Base-by-base conservation (phyloP, 805 yeast species). In the Cyberlindnera euphorbiiphila region DNA sequence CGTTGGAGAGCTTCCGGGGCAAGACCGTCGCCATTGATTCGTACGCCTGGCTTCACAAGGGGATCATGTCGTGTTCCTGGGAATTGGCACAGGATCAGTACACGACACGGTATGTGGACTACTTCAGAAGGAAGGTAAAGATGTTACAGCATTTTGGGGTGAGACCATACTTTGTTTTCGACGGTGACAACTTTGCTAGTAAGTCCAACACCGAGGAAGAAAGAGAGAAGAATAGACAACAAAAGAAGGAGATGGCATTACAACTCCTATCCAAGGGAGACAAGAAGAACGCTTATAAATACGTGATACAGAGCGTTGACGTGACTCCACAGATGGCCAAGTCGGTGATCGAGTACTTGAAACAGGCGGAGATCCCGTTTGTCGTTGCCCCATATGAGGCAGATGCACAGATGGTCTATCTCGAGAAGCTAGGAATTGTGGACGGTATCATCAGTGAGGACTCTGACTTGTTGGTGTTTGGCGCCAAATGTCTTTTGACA, bases 361-460 rank as follows among this genome's bases (percentile, higher is more conserved):
- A 78, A 47, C 47, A 57, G 11, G 66, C 71, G 31, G 60, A 62
- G 1, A 76, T 93, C 33, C 72, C 69, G 42, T 91, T 75, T 51
- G 74, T 93, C 7, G 98, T 93, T 8, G 98, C 99, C 0, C 99
- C 99, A 0, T 93, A 87, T 57, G 99, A 93, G 62, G 98, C 98
- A 1, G 99, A 93, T 59, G 83, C 98, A 1, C 98, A 93, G 59
- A 76, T 93, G 83, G 98, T 89, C 9, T 87, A 80, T 52, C 68
- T 93, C 29, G 98, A 91, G 56, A 74, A 76, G 41, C 46, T 62
- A 0, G 91, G 91, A 0, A 36, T 77, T 1, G 91, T 87, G 6
- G 82, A 87, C 44, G 98, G 91, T 0, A 85, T 93, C 5, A 69
- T 93, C 8, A 81, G 95, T 28, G 99, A 93, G 55, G 99, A 93